Evolutionary conservation across 1,284 basidiomycete genomes (phyloP), one percentile per base, ranked within the genome.

Genomic region (Bondarzewia mesenterica): DNA sequence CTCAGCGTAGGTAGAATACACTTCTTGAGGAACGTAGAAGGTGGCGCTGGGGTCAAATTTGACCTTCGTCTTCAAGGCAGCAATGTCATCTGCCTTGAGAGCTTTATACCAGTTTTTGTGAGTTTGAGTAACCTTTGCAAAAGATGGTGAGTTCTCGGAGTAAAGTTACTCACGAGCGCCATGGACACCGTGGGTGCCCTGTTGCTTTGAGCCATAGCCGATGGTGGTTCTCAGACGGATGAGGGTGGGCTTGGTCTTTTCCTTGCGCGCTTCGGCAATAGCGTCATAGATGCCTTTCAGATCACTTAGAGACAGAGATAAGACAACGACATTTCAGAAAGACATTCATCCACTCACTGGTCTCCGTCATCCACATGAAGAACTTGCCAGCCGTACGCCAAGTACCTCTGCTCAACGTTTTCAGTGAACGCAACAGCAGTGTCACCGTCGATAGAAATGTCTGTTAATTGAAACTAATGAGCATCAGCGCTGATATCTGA

Each of bases 391-490:
- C 88, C 91, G 69, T 96, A 96, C 15, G 94, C 64, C 61, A 83
- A 72, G 77, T 93, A 96, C 52, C 93, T 86, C 63, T 83, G 81
- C 61, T 80, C 80, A 49, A 96, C 92, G 63, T 96, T 82, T 70
- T 97, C 93, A 50, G 94, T 97, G 77, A 97, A 97, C 25, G 93
- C 88, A 55, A 87, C 80, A 53, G 80, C 82, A 56, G 93, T 96
- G 70, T 93, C 82, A 60, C 93, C 93, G 67, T 97, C 93, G 61
- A 97, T 96, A 57, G 93, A 91, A 68, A 97, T 96, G 66, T 90
- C 87, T 95, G 38, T 25, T 15, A 32, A 16, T 58, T 22, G 41
- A 44, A 15, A 5, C 38, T 50, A 48, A 51, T 22, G 27, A 36
- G 14, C 21, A 25, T 45, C 46, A 27, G 53, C 44, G 16, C 29